Conservation (phyloP, 805 yeast species). For the Candida verbasci region DNA sequence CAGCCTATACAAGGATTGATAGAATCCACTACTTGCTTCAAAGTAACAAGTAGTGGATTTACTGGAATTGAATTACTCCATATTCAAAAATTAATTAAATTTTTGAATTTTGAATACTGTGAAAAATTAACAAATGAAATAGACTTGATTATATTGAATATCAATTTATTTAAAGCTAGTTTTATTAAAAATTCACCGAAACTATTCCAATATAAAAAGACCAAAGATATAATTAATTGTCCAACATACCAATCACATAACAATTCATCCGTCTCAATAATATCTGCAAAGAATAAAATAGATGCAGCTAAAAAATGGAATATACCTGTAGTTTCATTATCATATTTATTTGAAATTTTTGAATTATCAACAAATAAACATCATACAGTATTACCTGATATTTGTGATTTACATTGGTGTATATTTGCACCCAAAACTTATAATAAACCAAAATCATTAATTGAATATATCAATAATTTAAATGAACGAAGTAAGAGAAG, state of each 20-base stretch:
- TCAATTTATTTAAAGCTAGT: constrained; percentile 39
- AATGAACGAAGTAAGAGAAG: constrained; percentile 4
- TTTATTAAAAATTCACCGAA: constrained; percentile 36
- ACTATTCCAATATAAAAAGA: constrained; percentile 32
- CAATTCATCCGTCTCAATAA: constrained; percentile 24
- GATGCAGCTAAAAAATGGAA: constrained; percentile 54
- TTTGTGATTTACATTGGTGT: constrained; percentile 51
- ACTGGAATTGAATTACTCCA: constrained; percentile 74
- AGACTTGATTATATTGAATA: constrained; percentile 55
- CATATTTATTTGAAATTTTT: constrained; percentile 51
- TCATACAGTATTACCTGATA: constrained; percentile 30
- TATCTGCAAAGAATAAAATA: constrained; percentile 50
- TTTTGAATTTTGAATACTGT: constrained; percentile 48
- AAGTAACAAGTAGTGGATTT: constrained; percentile 65
- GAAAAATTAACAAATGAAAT: constrained; percentile 46
- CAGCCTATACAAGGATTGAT: constrained; percentile 41
- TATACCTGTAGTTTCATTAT: constrained; percentile 55
- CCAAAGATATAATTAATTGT: constrained; percentile 28
- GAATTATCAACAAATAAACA: constrained; percentile 22
- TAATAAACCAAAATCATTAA: constrained; percentile 10
- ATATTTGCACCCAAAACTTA: constrained; percentile 41
- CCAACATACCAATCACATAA: constrained; percentile 22
- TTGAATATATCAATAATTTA: constrained; percentile 9
- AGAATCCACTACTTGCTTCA: constrained; percentile 18
- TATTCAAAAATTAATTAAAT: constrained; percentile 54